These are phyloP conservation scores for Ensete glaucum DNA, from an alignment of 176 grass and related monocot genomes.

Conservation along the genomic window DNA sequence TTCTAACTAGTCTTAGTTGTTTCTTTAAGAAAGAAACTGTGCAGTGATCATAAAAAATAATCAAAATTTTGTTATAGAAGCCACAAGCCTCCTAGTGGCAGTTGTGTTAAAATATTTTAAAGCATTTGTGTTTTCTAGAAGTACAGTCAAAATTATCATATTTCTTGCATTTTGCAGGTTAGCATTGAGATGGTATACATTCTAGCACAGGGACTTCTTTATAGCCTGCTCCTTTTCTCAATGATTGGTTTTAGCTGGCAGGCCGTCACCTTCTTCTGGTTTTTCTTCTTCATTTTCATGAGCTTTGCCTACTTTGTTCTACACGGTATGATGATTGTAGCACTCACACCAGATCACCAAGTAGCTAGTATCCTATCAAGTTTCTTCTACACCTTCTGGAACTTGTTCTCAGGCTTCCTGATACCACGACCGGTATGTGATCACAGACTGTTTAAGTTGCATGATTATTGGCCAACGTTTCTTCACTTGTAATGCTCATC, in stretches of 20 bases:
- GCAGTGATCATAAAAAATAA: too few species aligned
- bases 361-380: slow-evolving; percentile 47
- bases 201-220: slow-evolving; percentile 42
- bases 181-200: slow-evolving; percentile 69
- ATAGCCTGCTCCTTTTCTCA: slow-evolving; percentile 57
- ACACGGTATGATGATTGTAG: slow-evolving; percentile 71
- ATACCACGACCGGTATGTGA: slow-evolving; percentile 48
- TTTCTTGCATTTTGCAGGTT: slow-evolving; percentile 33
- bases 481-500: too few species aligned
- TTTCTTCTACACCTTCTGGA: slow-evolving; percentile 68
- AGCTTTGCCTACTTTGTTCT: slow-evolving; percentile 74
- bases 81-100: too few species aligned
- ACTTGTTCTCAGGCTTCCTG: slow-evolving; percentile 76
- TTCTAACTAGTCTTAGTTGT: too few species aligned
- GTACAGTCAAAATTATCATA: not conserved
- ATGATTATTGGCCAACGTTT: too few species aligned
- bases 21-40: too few species aligned
- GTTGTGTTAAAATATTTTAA: too few species aligned
- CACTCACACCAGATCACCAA: slow-evolving; percentile 47
- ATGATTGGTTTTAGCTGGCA: slow-evolving; percentile 82
- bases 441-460: not conserved
- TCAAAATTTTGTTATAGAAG: too few species aligned
- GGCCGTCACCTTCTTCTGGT: slow-evolving; percentile 58
- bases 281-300: slow-evolving; percentile 63
- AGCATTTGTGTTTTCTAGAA: not conserved